A percentile compares a stretch with the other conserved stretches of the same genome.
Conservation (phyloP, 805 yeast species). For the Suhomyces tanzawaensis region DNA sequence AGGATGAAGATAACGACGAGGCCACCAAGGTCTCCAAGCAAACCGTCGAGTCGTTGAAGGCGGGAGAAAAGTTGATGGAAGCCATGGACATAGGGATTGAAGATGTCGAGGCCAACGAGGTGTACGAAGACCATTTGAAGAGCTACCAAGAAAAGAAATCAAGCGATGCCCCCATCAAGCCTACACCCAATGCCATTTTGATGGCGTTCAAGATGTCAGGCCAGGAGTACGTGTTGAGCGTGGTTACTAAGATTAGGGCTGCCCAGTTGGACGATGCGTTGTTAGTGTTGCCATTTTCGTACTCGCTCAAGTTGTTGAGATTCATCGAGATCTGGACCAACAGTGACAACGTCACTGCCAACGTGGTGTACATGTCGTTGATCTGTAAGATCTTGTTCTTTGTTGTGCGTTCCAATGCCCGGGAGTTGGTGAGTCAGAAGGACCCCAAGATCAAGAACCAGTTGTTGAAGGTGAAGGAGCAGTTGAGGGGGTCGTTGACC, state of each 20-base stretch:
- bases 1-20: conserved; percentile 48
- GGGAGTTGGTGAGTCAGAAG: conserved; percentile 71
- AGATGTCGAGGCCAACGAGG: conserved; percentile 59
- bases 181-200: conserved; percentile 69
- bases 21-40: conserved; percentile 71
- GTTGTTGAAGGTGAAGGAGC: conserved; percentile 58
- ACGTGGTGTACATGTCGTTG: conserved; percentile 54
- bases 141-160: conserved; percentile 40
- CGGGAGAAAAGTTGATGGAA: conserved; percentile 90
- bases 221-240: conserved; percentile 73
- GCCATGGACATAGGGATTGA: conserved; percentile 80
- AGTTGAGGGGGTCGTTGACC: conserved; percentile 56
- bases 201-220: conserved; percentile 71
- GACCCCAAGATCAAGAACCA: conserved; percentile 63
- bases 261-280: conserved; percentile 92
- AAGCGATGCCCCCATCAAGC: conserved; percentile 53
- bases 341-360: conserved; percentile 35
- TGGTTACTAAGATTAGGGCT: conserved; percentile 66
- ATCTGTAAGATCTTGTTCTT: conserved; percentile 78
- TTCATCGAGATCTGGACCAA: conserved; percentile 76
- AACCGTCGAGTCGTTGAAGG: conserved; percentile 86
- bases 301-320: conserved; percentile 64
- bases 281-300: conserved; percentile 85
- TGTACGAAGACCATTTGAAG: conserved; percentile 44
- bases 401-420: conserved; percentile 67